These are phyloP conservation scores for Suillus subaureus DNA, from an alignment of 768 basidiomycete species.

Conservation along the genomic window DNA sequence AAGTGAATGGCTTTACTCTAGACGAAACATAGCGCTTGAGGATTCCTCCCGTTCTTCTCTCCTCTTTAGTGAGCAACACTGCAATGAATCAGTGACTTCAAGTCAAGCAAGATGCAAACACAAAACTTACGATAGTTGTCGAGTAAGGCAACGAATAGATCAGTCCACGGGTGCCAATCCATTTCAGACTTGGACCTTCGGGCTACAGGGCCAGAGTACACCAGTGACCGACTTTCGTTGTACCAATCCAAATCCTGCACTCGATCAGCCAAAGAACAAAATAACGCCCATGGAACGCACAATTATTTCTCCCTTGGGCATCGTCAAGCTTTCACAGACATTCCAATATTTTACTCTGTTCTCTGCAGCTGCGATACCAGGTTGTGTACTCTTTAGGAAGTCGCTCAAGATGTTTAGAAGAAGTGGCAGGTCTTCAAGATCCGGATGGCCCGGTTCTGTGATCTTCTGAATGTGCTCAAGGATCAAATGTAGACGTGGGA, in stretches of 20 bases:
- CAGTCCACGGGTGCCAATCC: constrained; percentile 71
- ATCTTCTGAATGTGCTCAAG: constrained; percentile 70
- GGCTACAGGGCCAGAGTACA: constrained; percentile 65
- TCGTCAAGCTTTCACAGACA: constrained; percentile 73
- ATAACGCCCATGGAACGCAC: constrained; percentile 43
- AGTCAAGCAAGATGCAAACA: neutral
- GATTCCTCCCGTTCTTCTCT: constrained; percentile 50
- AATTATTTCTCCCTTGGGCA: constrained; percentile 79
- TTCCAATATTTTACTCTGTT: constrained; percentile 87
- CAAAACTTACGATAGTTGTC: constrained; percentile 72
- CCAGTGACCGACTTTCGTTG: constrained; percentile 71
- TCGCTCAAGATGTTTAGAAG: constrained; percentile 67
- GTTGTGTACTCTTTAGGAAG: constrained; percentile 83
- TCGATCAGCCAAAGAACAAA: constrained; percentile 8
- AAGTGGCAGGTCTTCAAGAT: constrained; percentile 75
- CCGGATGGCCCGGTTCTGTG: constrained; percentile 76
- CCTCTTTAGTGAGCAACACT: constrained; percentile 71
- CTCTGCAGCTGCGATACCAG: constrained; percentile 90
- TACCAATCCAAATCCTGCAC: constrained; percentile 76
- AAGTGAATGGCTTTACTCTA: constrained; percentile 49
- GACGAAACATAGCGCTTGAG: constrained; percentile 59
- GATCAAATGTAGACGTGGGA: constrained; percentile 77
- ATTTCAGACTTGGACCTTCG: constrained; percentile 65
- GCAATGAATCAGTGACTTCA: constrained; percentile 11
- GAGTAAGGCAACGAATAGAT: constrained; percentile 64